Base-by-base conservation (phyloP, 805 yeast species). In the Candida succiphila region DNA sequence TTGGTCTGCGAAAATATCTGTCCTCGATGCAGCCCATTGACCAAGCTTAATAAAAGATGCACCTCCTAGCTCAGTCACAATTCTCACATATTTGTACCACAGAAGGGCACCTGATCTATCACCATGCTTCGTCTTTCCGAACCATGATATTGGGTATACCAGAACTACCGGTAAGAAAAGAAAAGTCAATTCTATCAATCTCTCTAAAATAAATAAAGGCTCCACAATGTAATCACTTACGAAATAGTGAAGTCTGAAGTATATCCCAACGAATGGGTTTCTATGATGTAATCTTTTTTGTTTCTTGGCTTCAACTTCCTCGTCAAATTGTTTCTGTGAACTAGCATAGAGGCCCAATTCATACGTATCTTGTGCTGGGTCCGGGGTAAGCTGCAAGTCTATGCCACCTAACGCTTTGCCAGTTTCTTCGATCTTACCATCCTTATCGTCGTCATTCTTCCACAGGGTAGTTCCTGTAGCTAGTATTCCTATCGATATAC, bases 21-120 rank as follows among this genome's bases (percentile, higher is more conserved):
- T 84, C 55, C 99, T 72, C 9, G 95, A 82, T 3, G 96, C 96
- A 0, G 98, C 98, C 99, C 99, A 92, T 61, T 92, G 99, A 4
- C 97, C 98, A 37, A 92, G 68, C 55, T 85, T 82, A 36, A 82
- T 77, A 52, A 82, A 92, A 4, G 95, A 80, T 3, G 97, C 95
- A 1, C 98, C 98, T 0, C 95, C 96, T 14, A 63, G 40, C 54
- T 89, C 95, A 37, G 92, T 73, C 1, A 80, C 61, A 51, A 69
- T 55, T 31, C 85, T 66, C 16, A 89, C 58, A 30, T 75, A 56
- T 34, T 58, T 56, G 55, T 71, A 88, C 96, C 96, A 89, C 16
- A 75, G 27, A 15, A 67, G 45, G 2, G 83, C 71, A 0, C 95
- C 95, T 3, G 67, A 49, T 23, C 78, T 64, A 16, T 69, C 74